These are phyloP conservation scores for Trypanosoma mega DNA, from an alignment of 208 protist genomes.

Conservation along the genomic window DNA sequence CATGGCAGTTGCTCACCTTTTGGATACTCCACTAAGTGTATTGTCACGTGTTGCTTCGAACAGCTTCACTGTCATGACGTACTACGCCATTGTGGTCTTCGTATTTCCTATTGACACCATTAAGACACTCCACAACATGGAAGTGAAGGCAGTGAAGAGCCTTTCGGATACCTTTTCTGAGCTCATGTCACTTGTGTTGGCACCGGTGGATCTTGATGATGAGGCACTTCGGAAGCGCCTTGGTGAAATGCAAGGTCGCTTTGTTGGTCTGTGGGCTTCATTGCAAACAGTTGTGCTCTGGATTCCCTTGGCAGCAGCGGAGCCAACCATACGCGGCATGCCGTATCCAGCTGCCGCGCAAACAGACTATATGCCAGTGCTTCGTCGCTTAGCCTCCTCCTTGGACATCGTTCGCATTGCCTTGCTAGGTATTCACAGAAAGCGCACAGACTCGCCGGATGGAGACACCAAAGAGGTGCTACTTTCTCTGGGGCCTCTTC, in stretches of 20 bases:
- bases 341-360: slow-evolving; percentile 44
- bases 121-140: slow-evolving; percentile 36
- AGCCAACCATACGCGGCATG: slow-evolving; percentile 46
- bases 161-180: slow-evolving; percentile 37
- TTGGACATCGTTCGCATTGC: slow-evolving; percentile 44
- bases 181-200: slow-evolving; percentile 33
- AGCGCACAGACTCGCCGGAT: slow-evolving; percentile 27
- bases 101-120: slow-evolving; percentile 66
- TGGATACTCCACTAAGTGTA: slow-evolving; percentile 28
- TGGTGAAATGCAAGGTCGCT: slow-evolving; percentile 22
- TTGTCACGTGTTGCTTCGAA: slow-evolving; percentile 49
- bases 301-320: slow-evolving; percentile 37
- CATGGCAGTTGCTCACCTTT: slow-evolving; percentile 30
- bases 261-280: slow-evolving; percentile 30
- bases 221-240: slow-evolving; percentile 23
- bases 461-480: slow-evolving; percentile 27
- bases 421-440: slow-evolving; percentile 39
- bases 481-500: slow-evolving; percentile 39
- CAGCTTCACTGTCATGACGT: slow-evolving; percentile 62
- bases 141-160: slow-evolving; percentile 29
- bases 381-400: slow-evolving; percentile 46
- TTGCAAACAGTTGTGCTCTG: slow-evolving; percentile 29
- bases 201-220: slow-evolving; percentile 22
- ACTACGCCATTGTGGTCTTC: slow-evolving; percentile 68
- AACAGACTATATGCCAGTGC: slow-evolving; percentile 46